Percentiles rank a stretch among this genome's conserved stretches.
These are phyloP conservation scores for Fusarium transvaalense DNA, from an alignment of 2,329 filamentous ascomycete genomes.

Conservation along the genomic window DNA sequence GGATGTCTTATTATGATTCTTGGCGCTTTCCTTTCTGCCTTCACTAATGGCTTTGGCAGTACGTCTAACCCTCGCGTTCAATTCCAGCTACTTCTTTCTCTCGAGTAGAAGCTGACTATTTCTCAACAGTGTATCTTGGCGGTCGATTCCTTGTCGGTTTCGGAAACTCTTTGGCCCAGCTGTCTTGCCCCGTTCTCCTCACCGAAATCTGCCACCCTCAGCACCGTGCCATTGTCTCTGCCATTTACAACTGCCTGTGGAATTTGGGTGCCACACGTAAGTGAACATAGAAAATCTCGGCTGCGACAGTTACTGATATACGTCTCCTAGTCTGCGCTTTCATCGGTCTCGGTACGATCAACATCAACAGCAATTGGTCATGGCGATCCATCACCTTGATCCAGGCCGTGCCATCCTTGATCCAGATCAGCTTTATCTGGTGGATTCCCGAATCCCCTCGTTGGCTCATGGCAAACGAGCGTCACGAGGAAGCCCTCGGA, in stretches of 20 bases:
- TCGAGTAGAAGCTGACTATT: background rate
- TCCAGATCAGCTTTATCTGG: constrained; percentile 75
- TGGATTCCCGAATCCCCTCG: constrained; percentile 75
- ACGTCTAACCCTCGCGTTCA: background rate
- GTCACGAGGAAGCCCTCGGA: constrained; percentile 70
- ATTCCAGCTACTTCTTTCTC: background rate
- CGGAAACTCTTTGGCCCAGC: constrained; percentile 73
- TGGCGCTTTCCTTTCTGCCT: constrained; percentile 58
- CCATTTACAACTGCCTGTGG: constrained; percentile 77
- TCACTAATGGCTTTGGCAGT: constrained; percentile 59
- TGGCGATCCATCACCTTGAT: constrained; percentile 75
- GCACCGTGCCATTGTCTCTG: constrained; percentile 73
- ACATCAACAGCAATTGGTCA: constrained; percentile 71
- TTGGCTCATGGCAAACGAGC: constrained; percentile 73
- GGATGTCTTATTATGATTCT: constrained; percentile 62
- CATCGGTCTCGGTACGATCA: constrained; percentile 72
- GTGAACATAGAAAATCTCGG: constrained; percentile 16
- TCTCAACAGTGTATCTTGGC: constrained; percentile 53
- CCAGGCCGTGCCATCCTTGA: constrained; percentile 71
- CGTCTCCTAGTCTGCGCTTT: constrained; percentile 63
- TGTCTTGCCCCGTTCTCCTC: constrained; percentile 72
- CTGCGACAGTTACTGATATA: background rate
- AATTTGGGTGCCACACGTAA: constrained; percentile 64
- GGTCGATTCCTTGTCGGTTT: constrained; percentile 66
- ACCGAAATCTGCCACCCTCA: constrained; percentile 77